Conservation (phyloP, 129 eudicot genomes). For the Dittrichia graveolens region DNA sequence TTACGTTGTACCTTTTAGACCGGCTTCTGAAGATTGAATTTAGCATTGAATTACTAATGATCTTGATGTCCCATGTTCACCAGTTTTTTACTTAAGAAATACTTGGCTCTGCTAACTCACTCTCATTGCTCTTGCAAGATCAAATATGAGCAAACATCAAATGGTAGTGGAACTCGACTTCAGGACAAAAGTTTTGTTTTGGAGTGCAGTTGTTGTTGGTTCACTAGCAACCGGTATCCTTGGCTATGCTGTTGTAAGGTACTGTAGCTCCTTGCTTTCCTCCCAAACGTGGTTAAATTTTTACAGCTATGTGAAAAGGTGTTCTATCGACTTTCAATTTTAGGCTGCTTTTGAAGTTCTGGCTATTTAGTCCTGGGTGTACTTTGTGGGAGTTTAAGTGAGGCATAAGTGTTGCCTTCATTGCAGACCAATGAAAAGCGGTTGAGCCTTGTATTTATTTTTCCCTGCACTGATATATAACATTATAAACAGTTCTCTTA, state of each 20-base stretch:
- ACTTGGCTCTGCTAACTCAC: neutral
- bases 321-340: neutral
- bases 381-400: too few species aligned
- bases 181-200: conserved; percentile 56
- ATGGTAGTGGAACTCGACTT: conserved; percentile 71
- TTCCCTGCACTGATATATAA: too few species aligned
- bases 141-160: conserved; percentile 77
- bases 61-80: neutral
- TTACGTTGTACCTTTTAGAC: too few species aligned
- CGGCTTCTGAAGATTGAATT: neutral
- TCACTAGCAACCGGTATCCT: conserved; percentile 71
- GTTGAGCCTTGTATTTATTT: too few species aligned
- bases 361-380: too few species aligned
- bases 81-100: too few species aligned
- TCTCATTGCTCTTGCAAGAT: conserved; percentile 44
- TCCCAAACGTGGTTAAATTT: neutral
- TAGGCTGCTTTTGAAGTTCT: too few species aligned
- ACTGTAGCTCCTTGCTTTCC: conserved; percentile 1
- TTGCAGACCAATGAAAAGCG: too few species aligned
- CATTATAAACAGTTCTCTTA: too few species aligned
- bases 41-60: neutral
- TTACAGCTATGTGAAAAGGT: neutral
- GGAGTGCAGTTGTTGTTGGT: conserved; percentile 75
- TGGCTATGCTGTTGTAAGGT: conserved; percentile 77
- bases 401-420: too few species aligned